Evolutionary conservation across 225 moss, liverwort and hornwort genomes (phyloP).

Genomic region (Straminergon stramineum): DNA sequence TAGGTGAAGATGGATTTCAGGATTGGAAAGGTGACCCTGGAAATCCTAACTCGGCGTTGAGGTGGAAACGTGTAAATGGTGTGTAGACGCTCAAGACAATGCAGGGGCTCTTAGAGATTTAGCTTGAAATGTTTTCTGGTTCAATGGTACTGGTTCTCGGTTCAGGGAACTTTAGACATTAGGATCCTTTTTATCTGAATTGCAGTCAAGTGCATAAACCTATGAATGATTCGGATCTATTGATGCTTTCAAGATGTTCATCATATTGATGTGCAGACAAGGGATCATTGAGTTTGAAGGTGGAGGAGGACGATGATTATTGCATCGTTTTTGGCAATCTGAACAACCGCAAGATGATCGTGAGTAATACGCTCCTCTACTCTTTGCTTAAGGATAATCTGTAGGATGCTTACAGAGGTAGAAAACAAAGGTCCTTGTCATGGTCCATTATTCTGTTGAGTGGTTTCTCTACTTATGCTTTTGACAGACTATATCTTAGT

Average conservation of each 20-base stretch:
- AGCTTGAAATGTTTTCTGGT: not conserved
- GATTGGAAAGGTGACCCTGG: constrained; percentile 45
- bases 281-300: constrained; percentile 34
- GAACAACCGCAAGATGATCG: constrained; percentile 26
- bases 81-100: not conserved
- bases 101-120: not conserved
- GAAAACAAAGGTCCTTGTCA: not conserved
- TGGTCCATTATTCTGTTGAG: not conserved
- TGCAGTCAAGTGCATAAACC: not conserved
- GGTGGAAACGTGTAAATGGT: constrained; percentile 38
- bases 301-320: constrained; percentile 41
- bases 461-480: not conserved
- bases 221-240: not conserved
- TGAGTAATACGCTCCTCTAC: not conserved
- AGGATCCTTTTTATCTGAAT: not conserved
- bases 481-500: not conserved
- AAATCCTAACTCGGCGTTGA: constrained; percentile 21
- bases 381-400: not conserved
- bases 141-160: not conserved
- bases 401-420: not conserved
- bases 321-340: constrained; percentile 42
- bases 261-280: constrained; percentile 19
- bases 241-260: constrained; percentile 4
- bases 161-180: not conserved
- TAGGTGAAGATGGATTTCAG: constrained; percentile 41